phyloP scores from a whole-genome alignment of 75 land plant species.

The Ceratopteris richardii region DNA sequence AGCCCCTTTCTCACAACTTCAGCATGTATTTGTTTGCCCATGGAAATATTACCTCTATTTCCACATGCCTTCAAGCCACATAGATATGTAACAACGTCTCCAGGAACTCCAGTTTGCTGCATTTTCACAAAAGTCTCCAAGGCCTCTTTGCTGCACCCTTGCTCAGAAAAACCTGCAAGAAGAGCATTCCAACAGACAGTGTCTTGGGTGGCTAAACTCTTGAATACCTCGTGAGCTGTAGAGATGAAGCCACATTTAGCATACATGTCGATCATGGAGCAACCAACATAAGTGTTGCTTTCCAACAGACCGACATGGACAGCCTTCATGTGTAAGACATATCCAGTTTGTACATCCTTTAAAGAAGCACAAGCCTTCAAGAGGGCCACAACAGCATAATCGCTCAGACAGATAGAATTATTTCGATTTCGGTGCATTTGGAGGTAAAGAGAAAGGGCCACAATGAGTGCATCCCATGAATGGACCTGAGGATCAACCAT shows the following conservation, averaged over 20 bases:
- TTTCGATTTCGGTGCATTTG: too few species aligned
- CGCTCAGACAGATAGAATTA: too few species aligned
- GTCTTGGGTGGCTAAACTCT: not conserved
- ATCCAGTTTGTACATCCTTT: too few species aligned
- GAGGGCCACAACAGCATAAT: too few species aligned
- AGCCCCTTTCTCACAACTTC: slow-evolving; percentile 8
- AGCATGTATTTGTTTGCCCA: slow-evolving; percentile 21
- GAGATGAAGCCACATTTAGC: slow-evolving; percentile 7
- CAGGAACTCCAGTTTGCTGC: slow-evolving; percentile 8
- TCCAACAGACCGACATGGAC: too few species aligned
- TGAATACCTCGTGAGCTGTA: not conserved
- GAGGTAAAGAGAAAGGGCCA: too few species aligned
- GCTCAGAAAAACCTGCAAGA: slow-evolving; percentile 28
- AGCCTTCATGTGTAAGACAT: too few species aligned
- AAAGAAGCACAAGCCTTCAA: too few species aligned
- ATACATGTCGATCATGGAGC: slow-evolving; percentile 9
- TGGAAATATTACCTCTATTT: slow-evolving; percentile 15
- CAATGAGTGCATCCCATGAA: too few species aligned
- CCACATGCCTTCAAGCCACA: slow-evolving; percentile 31
- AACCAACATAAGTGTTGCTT: too few species aligned
- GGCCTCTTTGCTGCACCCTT: slow-evolving; percentile 23
- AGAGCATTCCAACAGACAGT: slow-evolving; percentile 31
- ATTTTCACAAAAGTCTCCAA: slow-evolving; percentile 20
- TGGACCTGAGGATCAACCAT: too few species aligned
- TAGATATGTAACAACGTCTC: slow-evolving; percentile 26